Conservation (phyloP, 352 stramenopile species). For the Lagenidium giganteum region DNA sequence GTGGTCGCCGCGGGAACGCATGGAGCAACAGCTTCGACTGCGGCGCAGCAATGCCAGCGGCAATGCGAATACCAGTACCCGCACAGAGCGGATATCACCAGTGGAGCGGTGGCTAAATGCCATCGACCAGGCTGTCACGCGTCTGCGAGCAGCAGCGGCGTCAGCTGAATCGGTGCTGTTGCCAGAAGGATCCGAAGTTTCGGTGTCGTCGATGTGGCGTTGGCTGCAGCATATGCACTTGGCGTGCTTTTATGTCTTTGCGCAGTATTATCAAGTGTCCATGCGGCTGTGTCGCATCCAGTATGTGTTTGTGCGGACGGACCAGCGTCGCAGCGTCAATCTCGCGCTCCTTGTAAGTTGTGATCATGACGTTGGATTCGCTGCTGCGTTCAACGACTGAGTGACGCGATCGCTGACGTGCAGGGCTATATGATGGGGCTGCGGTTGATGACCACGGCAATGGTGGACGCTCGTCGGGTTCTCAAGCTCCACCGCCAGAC, state of each 20-base stretch:
- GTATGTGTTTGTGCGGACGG: conserved; percentile 77
- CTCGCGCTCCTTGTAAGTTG: conserved; percentile 66
- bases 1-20: conserved; percentile 43
- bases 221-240: conserved; percentile 57
- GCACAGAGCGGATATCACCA: conserved; percentile 7
- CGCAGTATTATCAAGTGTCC: conserved; percentile 60
- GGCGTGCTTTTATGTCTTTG: conserved; percentile 71
- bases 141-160: no score
- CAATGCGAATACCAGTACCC: conserved; percentile 1
- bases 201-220: conserved; percentile 31
- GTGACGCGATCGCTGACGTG: not conserved
- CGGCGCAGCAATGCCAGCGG: conserved; percentile 7
- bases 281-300: conserved; percentile 66
- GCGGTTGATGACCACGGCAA: conserved; percentile 41
- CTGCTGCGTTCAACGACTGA: not conserved
- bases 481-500: conserved; percentile 36
- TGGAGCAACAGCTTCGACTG: conserved; percentile 63
- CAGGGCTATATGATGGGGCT: conserved; percentile 79
- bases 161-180: conserved; percentile 46
- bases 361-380: not conserved
- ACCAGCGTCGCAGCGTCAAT: conserved; percentile 50
- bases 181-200: conserved; percentile 55
- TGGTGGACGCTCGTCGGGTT: conserved; percentile 47
- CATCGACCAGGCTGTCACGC: conserved; percentile 27
- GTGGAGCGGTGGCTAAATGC: conserved; percentile 37